Evolutionary conservation across 768 basidiomycete genomes (phyloP).

Genomic region (Podaxis mareebaensis): DNA sequence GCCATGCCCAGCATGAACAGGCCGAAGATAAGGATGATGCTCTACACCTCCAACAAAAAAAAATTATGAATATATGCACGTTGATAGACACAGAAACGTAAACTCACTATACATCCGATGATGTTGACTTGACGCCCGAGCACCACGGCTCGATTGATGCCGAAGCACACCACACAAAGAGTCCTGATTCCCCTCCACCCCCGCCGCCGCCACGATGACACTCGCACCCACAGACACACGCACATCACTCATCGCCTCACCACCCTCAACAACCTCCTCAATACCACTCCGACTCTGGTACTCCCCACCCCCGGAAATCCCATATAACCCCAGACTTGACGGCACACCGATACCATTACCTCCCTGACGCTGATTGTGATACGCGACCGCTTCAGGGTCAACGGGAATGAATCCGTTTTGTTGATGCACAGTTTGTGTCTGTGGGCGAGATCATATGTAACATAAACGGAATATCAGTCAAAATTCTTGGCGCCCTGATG

Average conservation of each 20-base stretch:
- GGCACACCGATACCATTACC: background rate
- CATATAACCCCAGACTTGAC: background rate
- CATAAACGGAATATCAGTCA: too few relatives aligned
- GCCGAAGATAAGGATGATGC: background rate
- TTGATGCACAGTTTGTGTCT: slow-evolving; percentile 1
- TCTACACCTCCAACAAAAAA: background rate
- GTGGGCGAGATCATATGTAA: background rate
- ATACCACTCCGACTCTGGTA: background rate
- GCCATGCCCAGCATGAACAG: background rate
- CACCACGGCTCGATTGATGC: background rate
- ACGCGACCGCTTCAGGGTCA: background rate
- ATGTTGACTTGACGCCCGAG: background rate
- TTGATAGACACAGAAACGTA: background rate
- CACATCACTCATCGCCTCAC: too few relatives aligned
- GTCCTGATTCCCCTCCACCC: background rate
- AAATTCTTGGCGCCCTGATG: too few relatives aligned
- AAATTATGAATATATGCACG: background rate
- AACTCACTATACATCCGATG: background rate
- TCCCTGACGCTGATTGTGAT: background rate
- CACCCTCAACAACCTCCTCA: too few relatives aligned
- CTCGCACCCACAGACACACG: too few relatives aligned
- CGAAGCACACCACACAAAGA: background rate
- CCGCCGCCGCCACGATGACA: background rate
- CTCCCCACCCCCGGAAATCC: background rate
- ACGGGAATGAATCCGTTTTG: background rate